A percentile compares a stretch with the other conserved stretches of the same genome.
Evolutionary conservation across 768 basidiomycete species (phyloP).

Genomic region (Russula vinacea): DNA sequence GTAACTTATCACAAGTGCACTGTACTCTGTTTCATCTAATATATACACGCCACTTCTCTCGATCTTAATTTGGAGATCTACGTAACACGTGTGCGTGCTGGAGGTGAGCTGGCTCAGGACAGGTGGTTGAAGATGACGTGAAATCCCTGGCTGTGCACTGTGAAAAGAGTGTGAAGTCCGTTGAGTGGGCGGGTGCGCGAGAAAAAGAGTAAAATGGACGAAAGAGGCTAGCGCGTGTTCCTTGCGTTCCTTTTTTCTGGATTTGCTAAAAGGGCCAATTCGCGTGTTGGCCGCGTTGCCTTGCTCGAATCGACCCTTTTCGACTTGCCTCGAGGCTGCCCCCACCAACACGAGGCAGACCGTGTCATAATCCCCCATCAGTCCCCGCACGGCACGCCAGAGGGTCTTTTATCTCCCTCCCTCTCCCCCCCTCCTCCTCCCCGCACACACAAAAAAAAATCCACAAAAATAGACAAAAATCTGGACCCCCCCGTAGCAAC

Average conservation of each 20-base stretch:
- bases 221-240: constrained; percentile 4
- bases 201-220: background rate
- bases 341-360: constrained; percentile 24
- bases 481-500: background rate
- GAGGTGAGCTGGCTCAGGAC: too few relatives aligned
- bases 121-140: background rate
- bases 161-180: background rate
- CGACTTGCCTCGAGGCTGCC: constrained; percentile 10
- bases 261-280: background rate
- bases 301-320: background rate
- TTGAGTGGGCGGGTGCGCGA: background rate
- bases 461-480: constrained; percentile 12
- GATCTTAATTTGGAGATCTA: background rate
- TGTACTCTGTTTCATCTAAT: background rate
- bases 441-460: background rate
- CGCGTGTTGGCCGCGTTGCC: constrained; percentile 6
- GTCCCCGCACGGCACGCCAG: background rate
- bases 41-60: background rate
- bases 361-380: background rate
- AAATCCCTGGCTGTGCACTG: background rate
- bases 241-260: too few relatives aligned
- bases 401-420: constrained; percentile 22
- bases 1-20: too few relatives aligned
- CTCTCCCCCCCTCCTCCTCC: background rate
- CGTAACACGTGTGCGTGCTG: background rate